Base-by-base conservation (phyloP, 768 basidiomycete genomes). In the Tricholoma furcatifolium region DNA sequence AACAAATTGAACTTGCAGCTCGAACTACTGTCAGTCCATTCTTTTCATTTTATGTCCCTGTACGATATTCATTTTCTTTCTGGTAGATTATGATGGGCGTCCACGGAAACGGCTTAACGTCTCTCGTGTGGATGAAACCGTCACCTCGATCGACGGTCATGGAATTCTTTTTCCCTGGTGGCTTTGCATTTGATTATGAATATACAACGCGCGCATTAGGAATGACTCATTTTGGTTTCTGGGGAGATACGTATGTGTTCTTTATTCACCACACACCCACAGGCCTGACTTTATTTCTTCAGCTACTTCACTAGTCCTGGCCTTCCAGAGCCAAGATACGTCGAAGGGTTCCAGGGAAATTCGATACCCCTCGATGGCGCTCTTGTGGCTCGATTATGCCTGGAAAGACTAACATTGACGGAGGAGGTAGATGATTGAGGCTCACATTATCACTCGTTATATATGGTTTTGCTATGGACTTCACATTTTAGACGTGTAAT, bases 31-130 rank as follows among this genome's bases (percentile, higher is more conserved):
- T 94, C 65, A 61, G 31, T 43, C 6, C 36, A 18, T 54, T 17
- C 49, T 20, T 24, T 21, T 49, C 31, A 43, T 47, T 6, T 40
- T 46, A 14, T 21, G n/a, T 24, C 35, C 34, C 6, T 30, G 2
- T n/a, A 1, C 21, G 27, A 3, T 27, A 27, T 27, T 49, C 47
- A 15, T 41, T 11, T 17, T 18, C 24, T 32, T 34, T 5, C 17
- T 21, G n/a, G 41, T 47, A 96, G 93, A 91, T 96, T 62, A 81
- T 96, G 85, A 87, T 95, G 80, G 93, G 93, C 52, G 88, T 96
- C 14, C 93, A 96, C 61, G 93, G 94, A 9, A 96, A 97, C 63
- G 94, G 91, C 30, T 67, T 97, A 35, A 95, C 93, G 0, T 80
- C 91, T 24, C 78, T 95, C 0, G 65, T 97, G 4, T 97, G 93